Conservation (phyloP, 2,329 filamentous ascomycete genomes). For the Colletotrichum sp. region DNA sequence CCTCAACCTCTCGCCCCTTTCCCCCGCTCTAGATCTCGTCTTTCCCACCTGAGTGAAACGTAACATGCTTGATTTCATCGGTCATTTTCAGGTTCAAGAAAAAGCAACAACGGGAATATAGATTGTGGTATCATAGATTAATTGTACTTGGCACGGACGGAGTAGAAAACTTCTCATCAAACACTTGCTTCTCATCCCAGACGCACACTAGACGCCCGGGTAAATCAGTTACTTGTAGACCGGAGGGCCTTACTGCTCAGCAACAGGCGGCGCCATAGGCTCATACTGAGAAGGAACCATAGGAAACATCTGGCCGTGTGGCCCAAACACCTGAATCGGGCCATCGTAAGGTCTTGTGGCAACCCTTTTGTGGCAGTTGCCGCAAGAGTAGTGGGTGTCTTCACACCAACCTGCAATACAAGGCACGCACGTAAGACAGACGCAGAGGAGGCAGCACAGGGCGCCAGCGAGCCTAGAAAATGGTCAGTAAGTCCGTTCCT, state of each 20-base stretch:
- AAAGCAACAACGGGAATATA: neutral
- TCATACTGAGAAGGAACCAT: neutral
- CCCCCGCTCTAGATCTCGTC: neutral
- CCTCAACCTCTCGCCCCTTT: neutral
- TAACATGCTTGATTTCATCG: neutral
- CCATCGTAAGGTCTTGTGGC: conserved; percentile 27
- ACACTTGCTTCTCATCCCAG: neutral
- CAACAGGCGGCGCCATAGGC: neutral
- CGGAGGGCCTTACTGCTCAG: neutral
- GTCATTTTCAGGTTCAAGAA: neutral
- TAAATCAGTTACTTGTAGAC: neutral
- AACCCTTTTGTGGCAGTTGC: conserved; percentile 31
- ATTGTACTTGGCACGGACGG: neutral
- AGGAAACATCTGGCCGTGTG: conserved; percentile 2
- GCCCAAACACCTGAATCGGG: conserved; percentile 25
- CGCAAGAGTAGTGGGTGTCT: conserved; percentile 32
- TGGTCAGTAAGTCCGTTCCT: neutral
- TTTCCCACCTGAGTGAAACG: neutral
- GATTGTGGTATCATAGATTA: neutral
- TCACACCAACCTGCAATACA: conserved; percentile 37
- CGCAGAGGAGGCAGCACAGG: conserved; percentile 34
- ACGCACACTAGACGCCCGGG: neutral
- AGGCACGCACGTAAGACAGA: conserved; percentile 35
- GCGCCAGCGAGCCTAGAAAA: conserved; percentile 28
- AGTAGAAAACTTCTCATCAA: neutral